Evolutionary conservation across 352 stramenopile genomes (phyloP), one percentile per base, ranked within the genome.

Genomic region (Phytophthora ohioensis): DNA sequence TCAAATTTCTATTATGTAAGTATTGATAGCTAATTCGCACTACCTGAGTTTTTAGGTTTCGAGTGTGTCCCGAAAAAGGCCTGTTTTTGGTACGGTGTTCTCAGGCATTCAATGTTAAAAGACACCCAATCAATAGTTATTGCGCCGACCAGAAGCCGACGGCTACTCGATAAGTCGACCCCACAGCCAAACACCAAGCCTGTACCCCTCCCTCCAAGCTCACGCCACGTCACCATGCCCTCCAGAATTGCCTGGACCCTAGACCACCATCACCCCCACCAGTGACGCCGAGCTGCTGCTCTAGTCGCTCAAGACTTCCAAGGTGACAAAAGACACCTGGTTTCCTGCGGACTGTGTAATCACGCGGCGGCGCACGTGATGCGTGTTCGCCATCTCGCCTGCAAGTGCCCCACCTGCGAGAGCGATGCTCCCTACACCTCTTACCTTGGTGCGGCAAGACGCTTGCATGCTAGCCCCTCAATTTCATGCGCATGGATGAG

Each of bases 221-320:
- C 17, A 21, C 17, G 17, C 17, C 17, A 21, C 17, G 17, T 21
- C 32, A 3, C 36, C 17, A 59, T 67, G 47, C 48, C 49, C 30
- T 5, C 34, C 41, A n/a, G 12, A 10, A 27, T 65, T 21, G 17
- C 17, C 17, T 21, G 17, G 17, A 21, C 17, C 17, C 13, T 57
- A 27, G 46, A 55, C 4, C 4, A 54, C 34, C 21, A 38, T 46
- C 1, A 17, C 57, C 10, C 53, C 9, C 27, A 39, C 12, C 27
- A 6, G 31, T 9, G 62, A 69, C 38, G 36, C 53, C 31, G 43
- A 52, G 11, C 38, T 69, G 51, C 46, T 57, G 3, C 30, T 70
- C 2, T 54, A 70, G 39, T 54, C 31, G n/a, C 15, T 70, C 30
- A 64, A 71, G 13, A 52, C 34, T 2, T 57, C 51, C 12, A 58